Conservation (phyloP, 106 monocot species). For the Posidonia australis region DNA sequence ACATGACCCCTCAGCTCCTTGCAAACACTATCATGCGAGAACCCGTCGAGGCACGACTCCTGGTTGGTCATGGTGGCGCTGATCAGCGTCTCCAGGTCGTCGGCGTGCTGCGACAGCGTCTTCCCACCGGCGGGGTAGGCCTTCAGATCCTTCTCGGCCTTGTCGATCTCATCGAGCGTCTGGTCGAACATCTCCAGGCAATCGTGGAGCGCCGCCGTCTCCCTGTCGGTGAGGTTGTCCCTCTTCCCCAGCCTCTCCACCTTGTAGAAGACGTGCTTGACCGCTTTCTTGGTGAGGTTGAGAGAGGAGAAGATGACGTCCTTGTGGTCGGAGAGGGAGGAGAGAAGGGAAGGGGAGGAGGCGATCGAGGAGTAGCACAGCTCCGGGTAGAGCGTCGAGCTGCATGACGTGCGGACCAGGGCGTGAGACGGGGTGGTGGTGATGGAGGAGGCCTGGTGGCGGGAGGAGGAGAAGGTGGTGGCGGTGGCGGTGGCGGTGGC, state of each 20-base stretch:
- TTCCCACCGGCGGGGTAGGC: conserved; percentile 2
- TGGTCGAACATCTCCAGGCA: conserved; percentile 26
- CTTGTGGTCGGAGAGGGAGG: conserved; percentile 10
- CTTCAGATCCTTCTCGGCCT: conserved; percentile 5
- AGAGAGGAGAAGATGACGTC: conserved; percentile 14
- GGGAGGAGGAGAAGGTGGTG: background rate
- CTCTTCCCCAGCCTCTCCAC: background rate
- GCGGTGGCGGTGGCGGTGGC: background rate
- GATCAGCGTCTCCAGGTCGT: conserved; percentile 19
- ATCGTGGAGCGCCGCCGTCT: conserved; percentile 12
- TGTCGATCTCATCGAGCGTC: conserved; percentile 11
- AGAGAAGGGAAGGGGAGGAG: conserved; percentile 2
- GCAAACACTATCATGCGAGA: conserved; percentile 8
- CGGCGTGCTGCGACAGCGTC: conserved; percentile 9
- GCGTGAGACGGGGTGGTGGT: conserved; percentile 3
- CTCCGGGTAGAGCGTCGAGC: conserved; percentile 20
- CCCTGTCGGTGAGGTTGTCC: conserved; percentile 1
- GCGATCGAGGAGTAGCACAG: conserved; percentile 20
- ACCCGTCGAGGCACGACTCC: conserved; percentile 17
- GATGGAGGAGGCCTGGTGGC: background rate
- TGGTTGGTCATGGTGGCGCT: conserved; percentile 32
- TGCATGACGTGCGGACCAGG: conserved; percentile 13
- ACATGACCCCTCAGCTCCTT: background rate
- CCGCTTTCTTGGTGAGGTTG: conserved; percentile 10
- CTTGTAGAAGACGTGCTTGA: conserved; percentile 3